phyloP scores from a whole-genome alignment of 176 grass and related monocot genomes.

The Triticum urartu region DNA sequence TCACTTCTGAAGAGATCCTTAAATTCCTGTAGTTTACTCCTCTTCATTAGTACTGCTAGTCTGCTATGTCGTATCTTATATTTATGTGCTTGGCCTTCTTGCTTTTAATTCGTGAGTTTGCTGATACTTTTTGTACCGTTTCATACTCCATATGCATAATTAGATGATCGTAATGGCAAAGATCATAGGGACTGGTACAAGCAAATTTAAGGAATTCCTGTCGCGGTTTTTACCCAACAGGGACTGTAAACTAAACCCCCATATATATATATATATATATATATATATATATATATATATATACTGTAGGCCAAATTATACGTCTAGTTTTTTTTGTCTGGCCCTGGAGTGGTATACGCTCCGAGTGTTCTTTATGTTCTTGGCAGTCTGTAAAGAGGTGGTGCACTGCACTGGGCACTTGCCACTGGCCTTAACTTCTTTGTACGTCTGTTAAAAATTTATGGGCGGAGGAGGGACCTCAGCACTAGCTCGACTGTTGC shows the following conservation, averaged over 20 bases:
- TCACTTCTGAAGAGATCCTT: constrained; percentile 45
- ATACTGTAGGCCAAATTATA: constrained; percentile 41
- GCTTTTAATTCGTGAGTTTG: constrained; percentile 25
- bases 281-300: not conserved
- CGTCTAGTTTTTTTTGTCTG: constrained; percentile 51
- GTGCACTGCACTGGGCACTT: constrained; percentile 23
- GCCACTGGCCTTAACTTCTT: constrained; percentile 48
- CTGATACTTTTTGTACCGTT: constrained; percentile 15
- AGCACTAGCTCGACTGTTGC: constrained; percentile 41
- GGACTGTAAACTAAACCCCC: constrained; percentile 33
- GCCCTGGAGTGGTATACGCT: constrained; percentile 52
- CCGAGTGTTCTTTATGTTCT: constrained; percentile 60
- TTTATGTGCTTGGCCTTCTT: constrained; percentile 34
- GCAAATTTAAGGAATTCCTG: not conserved
- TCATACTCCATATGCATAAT: constrained; percentile 15
- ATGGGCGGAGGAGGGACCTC: constrained; percentile 41
- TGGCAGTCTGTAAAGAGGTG: constrained; percentile 62
- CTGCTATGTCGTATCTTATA: not conserved
- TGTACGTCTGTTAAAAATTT: constrained; percentile 68
- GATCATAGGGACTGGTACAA: not conserved
- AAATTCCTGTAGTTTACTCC: constrained; percentile 30
- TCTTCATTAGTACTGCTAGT: constrained; percentile 1
- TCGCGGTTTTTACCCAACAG: constrained; percentile 26
- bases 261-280: not conserved
- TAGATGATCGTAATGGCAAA: constrained; percentile 18